These are phyloP conservation scores for Cyanodermella asteris DNA, from an alignment of 2,329 filamentous ascomycete species.

Conservation along the genomic window DNA sequence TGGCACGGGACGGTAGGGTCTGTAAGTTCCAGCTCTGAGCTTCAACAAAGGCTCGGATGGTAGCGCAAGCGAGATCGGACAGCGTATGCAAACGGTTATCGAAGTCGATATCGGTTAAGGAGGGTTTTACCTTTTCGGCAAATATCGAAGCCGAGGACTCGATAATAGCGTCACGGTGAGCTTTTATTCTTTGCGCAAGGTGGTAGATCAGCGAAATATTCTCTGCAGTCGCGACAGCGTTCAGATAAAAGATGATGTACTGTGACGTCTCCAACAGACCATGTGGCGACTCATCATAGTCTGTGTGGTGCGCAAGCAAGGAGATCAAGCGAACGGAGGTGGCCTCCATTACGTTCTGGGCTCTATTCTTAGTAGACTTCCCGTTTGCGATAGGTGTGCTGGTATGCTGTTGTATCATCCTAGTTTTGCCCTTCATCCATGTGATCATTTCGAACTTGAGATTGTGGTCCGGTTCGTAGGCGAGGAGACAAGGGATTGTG, in stretches of 20 bases:
- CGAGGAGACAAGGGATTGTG: conserved; percentile 70
- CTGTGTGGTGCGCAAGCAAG: conserved; percentile 79
- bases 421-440: conserved; percentile 64
- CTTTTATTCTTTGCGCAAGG: conserved; percentile 81
- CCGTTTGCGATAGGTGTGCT: too few species aligned
- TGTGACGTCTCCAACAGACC: conserved; percentile 63
- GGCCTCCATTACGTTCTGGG: conserved; percentile 48
- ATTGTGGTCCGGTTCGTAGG: conserved; percentile 62
- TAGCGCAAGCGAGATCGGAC: conserved; percentile 64
- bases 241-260: conserved; percentile 80
- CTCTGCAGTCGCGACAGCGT: conserved; percentile 58
- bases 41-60: conserved; percentile 72
- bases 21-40: conserved; percentile 69
- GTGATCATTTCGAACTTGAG: conserved; percentile 59
- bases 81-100: conserved; percentile 55
- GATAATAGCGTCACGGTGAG: conserved; percentile 64
- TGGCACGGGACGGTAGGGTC: conserved; percentile 59
- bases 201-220: conserved; percentile 81
- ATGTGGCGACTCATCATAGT: conserved; percentile 46
- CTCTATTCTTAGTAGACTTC: conserved; percentile 16
- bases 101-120: conserved; percentile 21
- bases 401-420: too few species aligned
- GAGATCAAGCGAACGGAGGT: conserved; percentile 67
- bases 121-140: too few species aligned
- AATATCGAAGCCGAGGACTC: too few species aligned